Percentiles rank a stretch among this genome's conserved stretches.
phyloP scores from a whole-genome alignment of 176 grass and related monocot species.

The Carex parvula region DNA sequence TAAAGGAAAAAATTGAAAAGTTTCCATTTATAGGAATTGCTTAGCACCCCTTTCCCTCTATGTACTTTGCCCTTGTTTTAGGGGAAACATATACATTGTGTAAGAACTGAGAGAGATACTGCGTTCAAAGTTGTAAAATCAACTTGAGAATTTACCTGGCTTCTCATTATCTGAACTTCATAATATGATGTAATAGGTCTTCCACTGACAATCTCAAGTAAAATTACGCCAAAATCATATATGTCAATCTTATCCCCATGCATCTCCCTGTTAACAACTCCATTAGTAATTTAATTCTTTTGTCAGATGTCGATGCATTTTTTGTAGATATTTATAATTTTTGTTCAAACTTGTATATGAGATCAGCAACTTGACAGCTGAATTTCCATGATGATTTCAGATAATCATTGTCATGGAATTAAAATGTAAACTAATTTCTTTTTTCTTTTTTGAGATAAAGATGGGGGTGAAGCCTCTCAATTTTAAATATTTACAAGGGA shows the following conservation, averaged over 20 bases:
- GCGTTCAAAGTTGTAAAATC: not conserved
- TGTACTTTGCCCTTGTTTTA: too few relatives aligned
- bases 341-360: conserved; percentile 5
- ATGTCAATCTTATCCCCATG: conserved; percentile 76
- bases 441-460: not conserved
- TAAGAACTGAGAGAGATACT: conserved; percentile 16
- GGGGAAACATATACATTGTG: not conserved
- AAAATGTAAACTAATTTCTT: not conserved
- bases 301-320: not conserved
- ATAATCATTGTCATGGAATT: not conserved
- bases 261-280: conserved; percentile 26
- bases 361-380: not conserved
- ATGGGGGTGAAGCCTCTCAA: too few relatives aligned
- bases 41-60: too few relatives aligned
- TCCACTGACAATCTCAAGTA: conserved; percentile 65
- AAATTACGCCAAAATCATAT: conserved; percentile 77
- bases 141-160: conserved; percentile 40
- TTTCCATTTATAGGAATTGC: too few relatives aligned
- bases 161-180: conserved; percentile 57
- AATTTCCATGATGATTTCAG: not conserved
- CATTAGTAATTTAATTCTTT: not conserved
- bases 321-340: not conserved
- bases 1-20: too few relatives aligned
- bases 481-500: too few relatives aligned
- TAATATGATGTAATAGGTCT: conserved; percentile 52